These are phyloP conservation scores for Starmerella ratchasimensis DNA, from an alignment of 805 yeast genomes.

Conservation along the genomic window DNA sequence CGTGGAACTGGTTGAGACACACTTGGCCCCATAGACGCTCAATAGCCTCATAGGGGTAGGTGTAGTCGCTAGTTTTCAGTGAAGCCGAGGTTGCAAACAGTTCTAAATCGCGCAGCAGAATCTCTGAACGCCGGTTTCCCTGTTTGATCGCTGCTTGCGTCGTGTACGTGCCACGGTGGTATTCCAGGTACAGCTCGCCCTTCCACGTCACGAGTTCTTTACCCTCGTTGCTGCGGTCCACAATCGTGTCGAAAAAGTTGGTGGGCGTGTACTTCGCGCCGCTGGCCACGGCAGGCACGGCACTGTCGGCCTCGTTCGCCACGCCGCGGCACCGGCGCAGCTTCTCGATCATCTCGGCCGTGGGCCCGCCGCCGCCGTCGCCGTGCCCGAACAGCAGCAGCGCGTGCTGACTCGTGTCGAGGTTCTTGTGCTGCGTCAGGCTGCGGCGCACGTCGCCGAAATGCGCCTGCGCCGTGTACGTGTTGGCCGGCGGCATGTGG, in stretches of 20 bases:
- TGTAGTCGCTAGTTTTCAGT: conserved; percentile 34
- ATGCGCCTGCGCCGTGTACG: conserved; percentile 85
- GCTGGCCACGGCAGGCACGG: conserved; percentile 63
- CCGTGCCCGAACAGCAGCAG: conserved; percentile 81
- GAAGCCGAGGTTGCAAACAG: conserved; percentile 67
- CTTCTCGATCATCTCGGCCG: conserved; percentile 84
- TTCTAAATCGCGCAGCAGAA: conserved; percentile 73
- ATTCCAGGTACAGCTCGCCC: conserved; percentile 88
- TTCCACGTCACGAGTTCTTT: conserved; percentile 66
- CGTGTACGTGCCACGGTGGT: conserved; percentile 94
- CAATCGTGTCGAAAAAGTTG: conserved; percentile 58
- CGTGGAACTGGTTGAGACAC: conserved; percentile 87
- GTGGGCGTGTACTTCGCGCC: conserved; percentile 53
- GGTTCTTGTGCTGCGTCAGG: conserved; percentile 65
- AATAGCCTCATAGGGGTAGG: conserved; percentile 58
- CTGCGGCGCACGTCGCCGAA: conserved; percentile 86
- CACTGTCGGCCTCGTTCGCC: conserved; percentile 53
- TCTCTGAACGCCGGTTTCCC: conserved; percentile 63
- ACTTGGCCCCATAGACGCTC: conserved; percentile 76
- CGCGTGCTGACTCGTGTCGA: conserved; percentile 68
- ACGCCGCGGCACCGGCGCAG: conserved; percentile 83
- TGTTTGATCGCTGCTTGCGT: conserved; percentile 80
- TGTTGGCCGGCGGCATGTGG: conserved; percentile 97
- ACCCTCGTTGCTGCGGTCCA: conserved; percentile 52
- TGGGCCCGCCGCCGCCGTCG: conserved; percentile 99